Conservation (phyloP, 495 filamentous ascomycete genomes). For the Talaromyces stipitatus region DNA sequence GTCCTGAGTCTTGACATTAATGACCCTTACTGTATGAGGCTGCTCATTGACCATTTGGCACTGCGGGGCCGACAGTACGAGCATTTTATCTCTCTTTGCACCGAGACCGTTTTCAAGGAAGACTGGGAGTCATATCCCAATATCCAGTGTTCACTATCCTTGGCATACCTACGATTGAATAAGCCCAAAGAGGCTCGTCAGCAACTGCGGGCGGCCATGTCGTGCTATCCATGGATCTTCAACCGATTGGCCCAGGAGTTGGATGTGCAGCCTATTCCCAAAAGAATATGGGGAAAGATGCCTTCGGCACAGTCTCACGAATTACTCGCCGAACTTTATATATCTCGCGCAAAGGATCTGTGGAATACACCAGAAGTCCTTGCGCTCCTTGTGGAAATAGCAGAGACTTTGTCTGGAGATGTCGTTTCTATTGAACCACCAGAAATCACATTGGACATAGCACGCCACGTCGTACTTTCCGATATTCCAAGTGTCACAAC, state of each 20-base stretch:
- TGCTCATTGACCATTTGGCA: slow-evolving; percentile 75
- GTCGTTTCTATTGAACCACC: slow-evolving; percentile 31
- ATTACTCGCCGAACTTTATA: slow-evolving; percentile 72
- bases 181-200: slow-evolving; percentile 56
- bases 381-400: slow-evolving; percentile 64
- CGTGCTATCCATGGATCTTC: slow-evolving; percentile 74
- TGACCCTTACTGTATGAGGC: slow-evolving; percentile 76
- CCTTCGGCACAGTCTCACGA: slow-evolving; percentile 61
- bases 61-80: slow-evolving; percentile 70
- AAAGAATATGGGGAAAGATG: slow-evolving; percentile 70
- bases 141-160: slow-evolving; percentile 60
- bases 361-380: slow-evolving; percentile 79
- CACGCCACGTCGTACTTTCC: slow-evolving; percentile 71
- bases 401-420: slow-evolving; percentile 41
- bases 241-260: slow-evolving; percentile 68
- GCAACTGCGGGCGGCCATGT: slow-evolving; percentile 57
- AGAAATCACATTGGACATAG: slow-evolving; percentile 56
- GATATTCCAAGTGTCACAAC: slow-evolving; percentile 51
- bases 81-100: slow-evolving; percentile 65
- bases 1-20: slow-evolving; percentile 65
- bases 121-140: slow-evolving; percentile 49
- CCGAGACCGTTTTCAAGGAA: slow-evolving; percentile 45
- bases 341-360: slow-evolving; percentile 71
- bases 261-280: slow-evolving; percentile 61
- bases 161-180: slow-evolving; percentile 65